Evolutionary conservation across 768 basidiomycete species (phyloP), one percentile per base, ranked within the genome.

Genomic region (Kwoniella botswanensis): DNA sequence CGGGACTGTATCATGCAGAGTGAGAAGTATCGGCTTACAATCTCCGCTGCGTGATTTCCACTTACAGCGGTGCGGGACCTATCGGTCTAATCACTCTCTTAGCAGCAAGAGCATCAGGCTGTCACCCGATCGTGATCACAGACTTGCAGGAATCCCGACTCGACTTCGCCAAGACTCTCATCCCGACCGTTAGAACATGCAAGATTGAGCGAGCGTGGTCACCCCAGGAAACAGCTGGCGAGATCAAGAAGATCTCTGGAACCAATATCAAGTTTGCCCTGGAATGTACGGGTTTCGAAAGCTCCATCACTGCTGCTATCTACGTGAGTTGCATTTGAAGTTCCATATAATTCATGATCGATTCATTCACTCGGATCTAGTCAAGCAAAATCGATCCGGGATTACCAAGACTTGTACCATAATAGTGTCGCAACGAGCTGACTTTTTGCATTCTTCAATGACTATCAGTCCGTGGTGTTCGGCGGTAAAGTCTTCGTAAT

Each of bases 201-300:
- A 71, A 73, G 22, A 78, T 86, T 50, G 74, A 82, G 42, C 66
- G 79, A 41, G 74, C 67, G 12, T 71, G 76, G 62, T 71, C 75
- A 12, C 71, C 79, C 6, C 71, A 82, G 57, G 76, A 79, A 46
- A 69, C 76, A 18, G 79, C 84, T 1, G 65, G 21, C 10, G 72
- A 76, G 67, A 75, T 84, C 67, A 83, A 82, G 63, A 65, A 75
- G 54, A 79, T 74, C 3, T 79, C 80, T 3, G 79, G 75, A 3
- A 64, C 77, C 1, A 60, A 72, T 41, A 67, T 84, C 7, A 62
- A 65, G 24, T 65, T 84, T 21, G 84, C 84, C 1, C 53, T 85
- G 63, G 85, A 86, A 65, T 86, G 85, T 77, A 85, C 85, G 3
- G 85, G 85, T 4, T 84, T 85, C 17, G 84, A 85, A 76, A 78